Evolutionary conservation across 495 filamentous ascomycete species (phyloP), one percentile per base, ranked within the genome.

Genomic region (Podospora pseudocomata): DNA sequence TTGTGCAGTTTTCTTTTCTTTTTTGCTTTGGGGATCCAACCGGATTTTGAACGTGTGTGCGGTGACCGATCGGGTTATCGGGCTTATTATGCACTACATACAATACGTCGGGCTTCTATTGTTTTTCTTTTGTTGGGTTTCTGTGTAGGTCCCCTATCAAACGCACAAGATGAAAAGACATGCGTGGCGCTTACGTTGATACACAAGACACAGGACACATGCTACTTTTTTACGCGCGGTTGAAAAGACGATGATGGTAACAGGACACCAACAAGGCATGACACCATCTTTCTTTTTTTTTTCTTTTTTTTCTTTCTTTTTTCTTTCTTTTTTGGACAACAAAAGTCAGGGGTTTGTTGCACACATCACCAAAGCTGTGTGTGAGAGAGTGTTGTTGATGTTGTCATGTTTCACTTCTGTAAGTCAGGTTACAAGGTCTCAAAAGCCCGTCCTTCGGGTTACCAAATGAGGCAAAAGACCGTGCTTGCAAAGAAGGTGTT

Each of bases 381-480:
- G 39, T 49, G 20, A 0, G 20, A 23, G 20, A 0, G 20, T 49
- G 15, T 49, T 11, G 39, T 49, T 11, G 9, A 18, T 49, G 39
- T 49, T 49, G 39, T 49, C 39, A 49, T 49, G 39, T 49, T 49
- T 49, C 39, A 49, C 39, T 13, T 13, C 9, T 49, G 39, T 49
- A 16, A 16, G 7, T 13, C 39, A 49, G 1, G 15, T 11, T 11
- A 49, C 3, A 1, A 49, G 3, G 39, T 49, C 39, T 49, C 39
- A 11, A 27, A 58, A 58, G 20, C 23, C 23, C 3, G 5, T 58
- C 20, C 11, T 58, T 58, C 56, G 56, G 56, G 19, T 58, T 58
- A 20, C 19, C 39, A 49, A 49, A 49, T 11, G n/a, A 60, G 64
- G 57, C 28, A 26, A 34, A 58, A 65, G 64, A 57, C 63, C 61